Evolutionary conservation across 2,329 filamentous ascomycete genomes (phyloP).

Genomic region (Fusarium sp.): DNA sequence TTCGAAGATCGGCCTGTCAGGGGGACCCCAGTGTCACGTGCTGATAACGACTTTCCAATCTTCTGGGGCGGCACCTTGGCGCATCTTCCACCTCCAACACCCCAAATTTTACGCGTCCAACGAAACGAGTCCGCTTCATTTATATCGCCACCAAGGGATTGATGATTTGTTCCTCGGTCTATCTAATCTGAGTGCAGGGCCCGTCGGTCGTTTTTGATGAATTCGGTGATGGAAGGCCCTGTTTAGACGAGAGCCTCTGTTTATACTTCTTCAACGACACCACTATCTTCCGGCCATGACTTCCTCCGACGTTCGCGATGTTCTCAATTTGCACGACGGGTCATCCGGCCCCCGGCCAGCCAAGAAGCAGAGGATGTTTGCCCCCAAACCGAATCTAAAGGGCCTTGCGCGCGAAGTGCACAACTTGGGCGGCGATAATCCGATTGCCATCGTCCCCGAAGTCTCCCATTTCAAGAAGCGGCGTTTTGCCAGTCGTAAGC

Average conservation of each 20-base stretch:
- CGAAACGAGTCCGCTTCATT: conserved; percentile 17
- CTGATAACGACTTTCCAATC: conserved; percentile 31
- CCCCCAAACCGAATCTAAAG: conserved; percentile 73
- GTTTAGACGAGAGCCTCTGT: conserved; percentile 20
- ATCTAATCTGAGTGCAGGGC: background rate
- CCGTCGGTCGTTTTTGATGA: conserved; percentile 25
- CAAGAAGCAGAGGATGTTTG: conserved; percentile 82
- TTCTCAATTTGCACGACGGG: conserved; percentile 83
- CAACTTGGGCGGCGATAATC: conserved; percentile 76
- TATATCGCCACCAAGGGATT: conserved; percentile 14
- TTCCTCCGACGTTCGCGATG: conserved; percentile 87
- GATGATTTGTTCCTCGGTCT: background rate
- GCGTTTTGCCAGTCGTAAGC: conserved; percentile 68
- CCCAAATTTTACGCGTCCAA: conserved; percentile 41
- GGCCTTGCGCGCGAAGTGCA: conserved; percentile 77
- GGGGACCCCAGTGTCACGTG: conserved; percentile 56
- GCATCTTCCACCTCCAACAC: conserved; percentile 28
- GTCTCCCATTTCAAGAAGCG: conserved; percentile 73
- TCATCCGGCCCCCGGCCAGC: conserved; percentile 67
- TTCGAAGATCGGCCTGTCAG: conserved; percentile 60
- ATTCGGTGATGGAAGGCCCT: conserved; percentile 42
- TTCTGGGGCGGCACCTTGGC: conserved; percentile 2
- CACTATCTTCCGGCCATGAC: conserved; percentile 67
- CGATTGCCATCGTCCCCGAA: conserved; percentile 77
- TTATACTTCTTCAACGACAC: conserved; percentile 22